Evolutionary conservation across 805 yeast genomes (phyloP).

Genomic region (Myxozyma neotropica): DNA sequence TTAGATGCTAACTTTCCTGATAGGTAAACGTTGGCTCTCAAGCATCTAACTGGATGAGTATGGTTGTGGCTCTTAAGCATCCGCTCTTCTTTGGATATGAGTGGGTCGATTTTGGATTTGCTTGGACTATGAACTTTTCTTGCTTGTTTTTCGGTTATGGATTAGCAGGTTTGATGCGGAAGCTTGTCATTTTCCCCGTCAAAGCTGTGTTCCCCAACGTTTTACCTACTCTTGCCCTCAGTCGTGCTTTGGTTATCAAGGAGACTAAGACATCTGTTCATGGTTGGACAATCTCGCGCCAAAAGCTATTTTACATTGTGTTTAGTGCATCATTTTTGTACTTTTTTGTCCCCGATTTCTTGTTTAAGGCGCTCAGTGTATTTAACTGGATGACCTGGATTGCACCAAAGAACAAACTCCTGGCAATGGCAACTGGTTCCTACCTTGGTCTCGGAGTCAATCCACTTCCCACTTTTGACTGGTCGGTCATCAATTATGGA

Average conservation of each 20-base stretch:
- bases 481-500: conserved; percentile 44
- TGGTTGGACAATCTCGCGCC: conserved; percentile 63
- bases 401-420: conserved; percentile 51
- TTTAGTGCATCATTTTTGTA: conserved; percentile 49
- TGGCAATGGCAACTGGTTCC: conserved; percentile 56
- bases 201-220: conserved; percentile 53
- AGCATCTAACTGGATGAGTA: conserved; percentile 13
- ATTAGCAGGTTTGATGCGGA: conserved; percentile 64
- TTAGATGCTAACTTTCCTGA: not conserved
- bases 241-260: conserved; percentile 50
- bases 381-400: conserved; percentile 65
- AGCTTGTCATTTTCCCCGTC: conserved; percentile 54
- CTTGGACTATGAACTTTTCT: conserved; percentile 54
- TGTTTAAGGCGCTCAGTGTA: conserved; percentile 60
- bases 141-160: conserved; percentile 68
- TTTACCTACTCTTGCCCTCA: conserved; percentile 53
- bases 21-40: conserved; percentile 34
- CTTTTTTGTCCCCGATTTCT: conserved; percentile 63
- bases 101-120: conserved; percentile 50
- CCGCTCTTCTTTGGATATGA: conserved; percentile 26
- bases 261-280: conserved; percentile 51
- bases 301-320: conserved; percentile 53
- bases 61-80: conserved; percentile 10
- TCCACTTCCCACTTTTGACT: conserved; percentile 52
- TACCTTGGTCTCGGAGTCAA: conserved; percentile 47